Conservation (phyloP, 1,139 yeast genomes). For the Lodderomyces margitis region DNA sequence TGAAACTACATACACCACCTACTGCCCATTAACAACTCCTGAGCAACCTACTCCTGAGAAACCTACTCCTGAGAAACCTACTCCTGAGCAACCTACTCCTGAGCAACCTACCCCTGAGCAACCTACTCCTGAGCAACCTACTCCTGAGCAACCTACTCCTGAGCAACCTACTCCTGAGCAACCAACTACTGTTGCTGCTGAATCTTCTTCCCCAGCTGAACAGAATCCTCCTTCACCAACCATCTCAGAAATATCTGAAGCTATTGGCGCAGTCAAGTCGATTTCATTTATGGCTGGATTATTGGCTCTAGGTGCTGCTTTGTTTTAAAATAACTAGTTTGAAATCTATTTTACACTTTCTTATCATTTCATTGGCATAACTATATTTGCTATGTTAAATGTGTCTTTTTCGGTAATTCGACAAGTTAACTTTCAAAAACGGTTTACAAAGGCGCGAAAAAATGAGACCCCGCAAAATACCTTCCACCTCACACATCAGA, state of each 20-base stretch:
- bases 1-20: constrained; percentile 12
- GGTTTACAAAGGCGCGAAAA: too few relatives aligned
- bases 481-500: too few relatives aligned
- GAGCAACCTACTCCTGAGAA: constrained; percentile 7
- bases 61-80: neutral
- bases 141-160: neutral
- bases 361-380: too few relatives aligned
- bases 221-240: too few relatives aligned
- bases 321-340: constrained; percentile 31
- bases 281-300: constrained; percentile 31
- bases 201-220: constrained; percentile 17
- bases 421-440: neutral
- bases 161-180: too few relatives aligned
- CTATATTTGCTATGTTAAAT: too few relatives aligned
- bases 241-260: constrained; percentile 35
- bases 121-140: neutral
- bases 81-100: neutral
- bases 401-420: neutral
- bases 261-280: constrained; percentile 43
- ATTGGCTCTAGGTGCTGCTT: constrained; percentile 24
- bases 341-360: neutral
- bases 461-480: too few relatives aligned
- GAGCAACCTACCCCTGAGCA: too few relatives aligned
- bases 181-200: neutral
- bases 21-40: constrained; percentile 14